Percentiles rank a stretch among this genome's conserved stretches.
These are phyloP conservation scores for Coemansia sp. DNA, from an alignment of 192 early-diverging fungal genomes.

Conservation along the genomic window DNA sequence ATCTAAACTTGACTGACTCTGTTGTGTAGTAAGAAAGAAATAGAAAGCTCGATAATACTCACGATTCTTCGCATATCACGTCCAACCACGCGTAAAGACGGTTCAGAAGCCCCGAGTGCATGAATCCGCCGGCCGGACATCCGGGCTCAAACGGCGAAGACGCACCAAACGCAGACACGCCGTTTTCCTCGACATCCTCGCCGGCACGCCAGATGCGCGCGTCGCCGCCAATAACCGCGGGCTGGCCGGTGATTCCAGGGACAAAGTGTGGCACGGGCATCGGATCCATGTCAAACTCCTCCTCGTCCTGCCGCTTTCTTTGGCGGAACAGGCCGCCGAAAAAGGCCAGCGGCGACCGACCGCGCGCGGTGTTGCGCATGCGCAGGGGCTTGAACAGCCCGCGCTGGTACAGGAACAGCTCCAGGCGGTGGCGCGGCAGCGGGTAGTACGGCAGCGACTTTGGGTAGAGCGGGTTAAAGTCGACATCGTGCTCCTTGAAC, in stretches of 20 bases:
- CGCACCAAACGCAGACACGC: background rate
- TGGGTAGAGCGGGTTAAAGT: slow-evolving; percentile 66
- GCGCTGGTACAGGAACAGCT: slow-evolving; percentile 56
- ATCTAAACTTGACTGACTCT: too few species aligned
- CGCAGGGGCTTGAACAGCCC: slow-evolving; percentile 44
- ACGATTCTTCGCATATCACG: slow-evolving; percentile 8
- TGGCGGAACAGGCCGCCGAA: background rate
- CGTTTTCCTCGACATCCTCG: slow-evolving; percentile 5
- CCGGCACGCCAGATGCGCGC: slow-evolving; percentile 29
- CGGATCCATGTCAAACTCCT: slow-evolving; percentile 28
- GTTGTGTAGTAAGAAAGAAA: background rate
- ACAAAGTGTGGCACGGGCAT: slow-evolving; percentile 30
- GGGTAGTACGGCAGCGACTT: slow-evolving; percentile 60
- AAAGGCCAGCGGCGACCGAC: background rate
- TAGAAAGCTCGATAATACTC: background rate
- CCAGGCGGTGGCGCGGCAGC: slow-evolving; percentile 53
- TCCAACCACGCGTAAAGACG: slow-evolving; percentile 61
- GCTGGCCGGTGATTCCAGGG: slow-evolving; percentile 5
- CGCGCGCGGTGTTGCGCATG: background rate
- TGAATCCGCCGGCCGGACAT: slow-evolving; percentile 49
- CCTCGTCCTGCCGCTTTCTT: background rate
- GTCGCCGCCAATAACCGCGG: slow-evolving; percentile 1
- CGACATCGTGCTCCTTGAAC: slow-evolving; percentile 40
- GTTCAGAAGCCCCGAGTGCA: slow-evolving; percentile 64
- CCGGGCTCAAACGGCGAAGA: slow-evolving; percentile 13